Percentiles rank a stretch among this genome's conserved stretches.
phyloP scores from a whole-genome alignment of 2,329 filamentous ascomycete species.

The Pestalotiopsis sp. region DNA sequence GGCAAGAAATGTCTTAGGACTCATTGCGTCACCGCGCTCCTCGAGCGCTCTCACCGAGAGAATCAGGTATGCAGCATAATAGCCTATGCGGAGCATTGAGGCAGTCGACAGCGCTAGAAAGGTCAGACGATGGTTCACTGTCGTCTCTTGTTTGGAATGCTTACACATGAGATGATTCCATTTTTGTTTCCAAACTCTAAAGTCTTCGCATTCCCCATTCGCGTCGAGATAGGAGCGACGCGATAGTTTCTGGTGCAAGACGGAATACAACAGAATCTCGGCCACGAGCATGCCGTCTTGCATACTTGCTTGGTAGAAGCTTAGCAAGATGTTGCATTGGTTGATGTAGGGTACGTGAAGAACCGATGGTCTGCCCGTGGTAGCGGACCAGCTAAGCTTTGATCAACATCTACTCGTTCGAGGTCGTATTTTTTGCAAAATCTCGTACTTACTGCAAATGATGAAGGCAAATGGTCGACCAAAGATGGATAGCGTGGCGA shows the following conservation, averaged over 20 bases:
- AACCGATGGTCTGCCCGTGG: conserved; percentile 40
- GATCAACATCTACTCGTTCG: not conserved
- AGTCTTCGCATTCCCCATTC: conserved; percentile 34
- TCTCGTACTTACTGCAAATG: conserved; percentile 35
- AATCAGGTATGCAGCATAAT: conserved; percentile 36
- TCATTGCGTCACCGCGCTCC: conserved; percentile 31
- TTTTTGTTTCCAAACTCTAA: conserved; percentile 35
- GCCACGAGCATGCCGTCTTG: conserved; percentile 43
- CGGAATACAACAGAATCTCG: conserved; percentile 39
- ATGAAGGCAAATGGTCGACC: conserved; percentile 39
- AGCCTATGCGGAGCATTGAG: conserved; percentile 35
- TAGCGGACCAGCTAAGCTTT: conserved; percentile 39
- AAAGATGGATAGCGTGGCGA: conserved; percentile 36
- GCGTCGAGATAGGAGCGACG: conserved; percentile 31
- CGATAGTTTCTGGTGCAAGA: conserved; percentile 37
- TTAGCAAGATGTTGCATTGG: conserved; percentile 41
- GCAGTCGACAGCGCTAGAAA: conserved; percentile 33
- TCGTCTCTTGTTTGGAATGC: conserved; percentile 1
- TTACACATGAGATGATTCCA: conserved; percentile 37
- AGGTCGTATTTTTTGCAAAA: not conserved
- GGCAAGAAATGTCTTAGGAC: conserved; percentile 29
- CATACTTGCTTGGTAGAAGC: conserved; percentile 43
- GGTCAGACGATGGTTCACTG: not conserved
- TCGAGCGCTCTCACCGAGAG: conserved; percentile 31
- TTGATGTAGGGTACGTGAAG: conserved; percentile 39